Conservation (phyloP, 202 grass and related monocot species). For the Schoenoplectus triqueter region DNA sequence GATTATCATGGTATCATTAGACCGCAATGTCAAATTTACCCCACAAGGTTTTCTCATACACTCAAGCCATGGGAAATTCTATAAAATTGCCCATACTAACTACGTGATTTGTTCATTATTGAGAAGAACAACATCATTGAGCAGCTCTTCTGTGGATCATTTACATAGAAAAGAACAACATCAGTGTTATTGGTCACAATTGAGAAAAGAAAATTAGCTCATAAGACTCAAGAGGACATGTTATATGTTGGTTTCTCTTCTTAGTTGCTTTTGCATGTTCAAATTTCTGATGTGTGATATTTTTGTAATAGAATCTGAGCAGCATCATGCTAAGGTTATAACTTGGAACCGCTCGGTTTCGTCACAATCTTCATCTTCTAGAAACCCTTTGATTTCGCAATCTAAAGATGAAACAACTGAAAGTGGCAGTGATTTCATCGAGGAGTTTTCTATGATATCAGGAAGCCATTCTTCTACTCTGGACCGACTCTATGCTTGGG, state of each 20-base stretch:
- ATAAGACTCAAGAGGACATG: conserved; percentile 17
- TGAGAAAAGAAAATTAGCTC: conserved; percentile 6
- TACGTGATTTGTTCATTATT: background rate
- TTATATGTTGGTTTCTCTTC: background rate
- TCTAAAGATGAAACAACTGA: conserved; percentile 48
- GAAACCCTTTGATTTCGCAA: conserved; percentile 44
- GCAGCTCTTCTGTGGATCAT: background rate
- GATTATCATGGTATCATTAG: background rate
- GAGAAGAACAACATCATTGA: too few relatives aligned
- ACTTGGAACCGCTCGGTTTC: conserved; percentile 63
- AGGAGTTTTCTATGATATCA: conserved; percentile 72
- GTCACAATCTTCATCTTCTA: conserved; percentile 55
- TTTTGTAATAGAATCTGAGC: conserved; percentile 47
- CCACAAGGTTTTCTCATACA: background rate
- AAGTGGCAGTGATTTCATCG: conserved; percentile 55
- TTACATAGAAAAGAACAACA: background rate
- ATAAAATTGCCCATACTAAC: background rate
- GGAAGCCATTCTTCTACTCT: conserved; percentile 78
- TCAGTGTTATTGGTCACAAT: background rate
- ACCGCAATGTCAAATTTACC: background rate
- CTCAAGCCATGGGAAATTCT: background rate
- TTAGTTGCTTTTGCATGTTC: background rate
- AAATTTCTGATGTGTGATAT: background rate
- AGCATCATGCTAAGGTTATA: conserved; percentile 54
- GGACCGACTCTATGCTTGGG: conserved; percentile 72